Conservation (phyloP, 805 yeast genomes). For the Candida anglica region DNA sequence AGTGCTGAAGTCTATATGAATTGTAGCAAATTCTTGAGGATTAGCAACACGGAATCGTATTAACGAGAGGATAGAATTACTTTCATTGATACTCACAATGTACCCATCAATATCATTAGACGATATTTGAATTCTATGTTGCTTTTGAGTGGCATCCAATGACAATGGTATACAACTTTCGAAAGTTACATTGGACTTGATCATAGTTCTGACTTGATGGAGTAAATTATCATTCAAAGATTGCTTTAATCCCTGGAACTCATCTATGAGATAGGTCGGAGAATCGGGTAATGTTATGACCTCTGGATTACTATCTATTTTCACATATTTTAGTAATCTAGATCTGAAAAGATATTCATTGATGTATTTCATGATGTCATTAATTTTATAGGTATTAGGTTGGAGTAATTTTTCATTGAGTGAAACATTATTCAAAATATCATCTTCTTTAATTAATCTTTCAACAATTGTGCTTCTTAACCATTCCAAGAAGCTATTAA, state of each 20-base stretch:
- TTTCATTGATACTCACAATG: neutral
- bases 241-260: slow-evolving; percentile 6
- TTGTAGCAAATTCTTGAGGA: neutral
- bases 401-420: slow-evolving; percentile 9
- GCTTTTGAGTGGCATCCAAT: neutral
- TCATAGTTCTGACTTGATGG: slow-evolving; percentile 24
- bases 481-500: slow-evolving; percentile 46
- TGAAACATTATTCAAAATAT: slow-evolving; percentile 12
- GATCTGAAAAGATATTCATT: slow-evolving; percentile 17
- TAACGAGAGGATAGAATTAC: neutral
- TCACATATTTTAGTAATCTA: slow-evolving; percentile 15
- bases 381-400: slow-evolving; percentile 9
- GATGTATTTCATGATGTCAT: slow-evolving; percentile 21
- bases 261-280: slow-evolving; percentile 5
- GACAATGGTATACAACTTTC: slow-evolving; percentile 6
- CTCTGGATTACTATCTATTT: slow-evolving; percentile 7
- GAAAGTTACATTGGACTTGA: slow-evolving; percentile 14
- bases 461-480: slow-evolving; percentile 30
- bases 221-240: slow-evolving; percentile 11
- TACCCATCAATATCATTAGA: neutral
- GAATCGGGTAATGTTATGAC: neutral
- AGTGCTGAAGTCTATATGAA: neutral
- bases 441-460: slow-evolving; percentile 36
- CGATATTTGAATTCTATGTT: neutral
- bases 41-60: neutral